phyloP scores from a whole-genome alignment of 1,139 yeast species.

The Pichia sp. region DNA sequence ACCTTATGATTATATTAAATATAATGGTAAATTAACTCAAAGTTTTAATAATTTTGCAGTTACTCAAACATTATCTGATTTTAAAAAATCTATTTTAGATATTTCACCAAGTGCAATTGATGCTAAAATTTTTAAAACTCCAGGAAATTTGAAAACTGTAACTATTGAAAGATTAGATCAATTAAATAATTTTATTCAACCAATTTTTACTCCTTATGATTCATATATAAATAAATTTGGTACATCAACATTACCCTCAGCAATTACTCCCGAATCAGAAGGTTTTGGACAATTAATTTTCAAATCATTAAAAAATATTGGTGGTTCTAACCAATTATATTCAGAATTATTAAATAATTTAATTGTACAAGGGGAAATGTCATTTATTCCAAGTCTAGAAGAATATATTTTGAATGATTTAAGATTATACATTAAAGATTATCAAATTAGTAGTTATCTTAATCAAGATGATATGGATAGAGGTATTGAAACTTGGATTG shows the following conservation, averaged over 20 bases:
- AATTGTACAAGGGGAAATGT: conserved; percentile 60
- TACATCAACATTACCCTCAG: conserved; percentile 23
- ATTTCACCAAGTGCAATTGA: conserved; percentile 29
- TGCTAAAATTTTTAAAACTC: conserved; percentile 41
- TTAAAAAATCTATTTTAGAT: conserved; percentile 38
- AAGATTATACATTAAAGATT: conserved; percentile 45
- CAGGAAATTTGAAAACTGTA: conserved; percentile 37
- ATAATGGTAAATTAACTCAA: conserved; percentile 29
- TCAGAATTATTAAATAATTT: conserved; percentile 46
- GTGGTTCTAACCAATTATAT: conserved; percentile 34
- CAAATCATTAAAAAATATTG: conserved; percentile 38
- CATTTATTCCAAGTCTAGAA: conserved; percentile 54
- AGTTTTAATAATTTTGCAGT: conserved; percentile 45
- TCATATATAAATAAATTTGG: conserved; percentile 31
- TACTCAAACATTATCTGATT: conserved; percentile 40
- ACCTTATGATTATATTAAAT: conserved; percentile 27
- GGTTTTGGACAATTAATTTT: conserved; percentile 44
- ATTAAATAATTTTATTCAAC: conserved; percentile 40
- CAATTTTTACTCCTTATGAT: conserved; percentile 48
- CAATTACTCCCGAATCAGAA: conserved; percentile 31
- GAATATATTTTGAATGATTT: conserved; percentile 58
- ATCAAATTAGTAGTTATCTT: conserved; percentile 34
- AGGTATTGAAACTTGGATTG: conserved; percentile 56
- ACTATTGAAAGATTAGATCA: conserved; percentile 36
- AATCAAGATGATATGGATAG: conserved; percentile 40